Evolutionary conservation across 1,139 yeast genomes (phyloP).

Genomic region (Nakaseomyces nivariensis): DNA sequence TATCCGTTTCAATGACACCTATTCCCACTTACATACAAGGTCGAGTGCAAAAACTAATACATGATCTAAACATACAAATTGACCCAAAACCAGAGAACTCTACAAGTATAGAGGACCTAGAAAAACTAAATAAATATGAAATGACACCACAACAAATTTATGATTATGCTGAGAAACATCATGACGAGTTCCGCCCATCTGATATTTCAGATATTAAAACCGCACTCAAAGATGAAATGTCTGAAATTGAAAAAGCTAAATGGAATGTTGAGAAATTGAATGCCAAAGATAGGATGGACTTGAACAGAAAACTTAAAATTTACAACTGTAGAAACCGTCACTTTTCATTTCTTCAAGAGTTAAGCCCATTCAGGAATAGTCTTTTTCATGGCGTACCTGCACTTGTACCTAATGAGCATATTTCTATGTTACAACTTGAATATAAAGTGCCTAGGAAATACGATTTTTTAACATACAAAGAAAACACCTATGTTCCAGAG

Average conservation of each 20-base stretch:
- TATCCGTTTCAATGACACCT: slow-evolving; percentile 31
- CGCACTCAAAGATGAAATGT: background rate
- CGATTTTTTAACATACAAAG: slow-evolving; percentile 13
- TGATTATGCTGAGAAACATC: background rate
- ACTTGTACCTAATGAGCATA: slow-evolving; percentile 35
- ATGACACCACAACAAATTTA: slow-evolving; percentile 1
- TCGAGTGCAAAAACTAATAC: background rate
- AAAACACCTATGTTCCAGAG: slow-evolving; percentile 22
- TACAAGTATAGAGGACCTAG: background rate
- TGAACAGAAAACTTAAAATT: slow-evolving; percentile 14
- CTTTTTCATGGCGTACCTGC: slow-evolving; percentile 45
- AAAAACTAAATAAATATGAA: background rate
- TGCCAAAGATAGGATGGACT: slow-evolving; percentile 17
- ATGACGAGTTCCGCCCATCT: background rate
- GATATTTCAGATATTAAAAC: background rate
- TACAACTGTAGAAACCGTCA: slow-evolving; percentile 49
- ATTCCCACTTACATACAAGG: background rate
- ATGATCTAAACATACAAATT: background rate
- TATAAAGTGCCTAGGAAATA: background rate
- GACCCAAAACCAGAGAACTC: background rate
- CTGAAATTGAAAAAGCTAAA: background rate
- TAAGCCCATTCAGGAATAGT: slow-evolving; percentile 38
- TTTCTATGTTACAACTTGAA: background rate
- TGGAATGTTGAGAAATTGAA: background rate
- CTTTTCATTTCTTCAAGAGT: slow-evolving; percentile 36